These are phyloP conservation scores for Hypoxylon sp. DNA, from an alignment of 2,329 filamentous ascomycete genomes.

Conservation along the genomic window DNA sequence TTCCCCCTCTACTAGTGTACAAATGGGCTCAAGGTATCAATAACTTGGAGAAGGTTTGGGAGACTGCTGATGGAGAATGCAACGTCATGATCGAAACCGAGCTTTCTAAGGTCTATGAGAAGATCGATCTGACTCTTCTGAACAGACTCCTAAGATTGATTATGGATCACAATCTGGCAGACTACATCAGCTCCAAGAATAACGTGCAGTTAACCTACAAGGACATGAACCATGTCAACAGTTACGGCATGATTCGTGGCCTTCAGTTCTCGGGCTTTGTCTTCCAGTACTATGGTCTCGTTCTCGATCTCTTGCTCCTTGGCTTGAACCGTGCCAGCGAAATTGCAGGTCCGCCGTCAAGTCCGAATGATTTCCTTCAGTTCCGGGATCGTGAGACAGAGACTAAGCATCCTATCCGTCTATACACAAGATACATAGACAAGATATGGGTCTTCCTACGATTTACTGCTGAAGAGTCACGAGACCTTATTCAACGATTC, in stretches of 20 bases:
- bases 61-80: constrained; percentile 92
- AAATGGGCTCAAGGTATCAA: constrained; percentile 99
- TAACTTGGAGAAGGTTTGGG: constrained; percentile 96
- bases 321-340: constrained; percentile 97
- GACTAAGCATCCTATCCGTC: constrained; percentile 90
- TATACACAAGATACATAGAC: constrained; percentile 99
- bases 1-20: constrained; percentile 93
- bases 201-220: constrained; percentile 99
- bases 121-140: constrained; percentile 95
- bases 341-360: constrained; percentile 93
- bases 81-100: constrained; percentile 99
- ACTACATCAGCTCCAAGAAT: constrained; percentile 99
- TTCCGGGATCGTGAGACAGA: constrained; percentile 95
- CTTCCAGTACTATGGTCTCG: constrained; percentile 98
- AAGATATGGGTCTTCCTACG: constrained; percentile 98
- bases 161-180: constrained; percentile 99
- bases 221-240: constrained; percentile 99
- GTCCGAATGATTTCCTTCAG: constrained; percentile 96
- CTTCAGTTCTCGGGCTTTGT: constrained; percentile 98
- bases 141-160: constrained; percentile 94
- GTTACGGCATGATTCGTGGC: constrained; percentile 97
- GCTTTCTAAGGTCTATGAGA: constrained; percentile 99
- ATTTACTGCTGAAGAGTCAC: constrained; percentile 92
- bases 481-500: constrained; percentile 97
- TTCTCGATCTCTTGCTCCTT: constrained; percentile 91